Evolutionary conservation across 78 protist genomes (phyloP).

Genomic region (Dictyostelium intermedium): DNA sequence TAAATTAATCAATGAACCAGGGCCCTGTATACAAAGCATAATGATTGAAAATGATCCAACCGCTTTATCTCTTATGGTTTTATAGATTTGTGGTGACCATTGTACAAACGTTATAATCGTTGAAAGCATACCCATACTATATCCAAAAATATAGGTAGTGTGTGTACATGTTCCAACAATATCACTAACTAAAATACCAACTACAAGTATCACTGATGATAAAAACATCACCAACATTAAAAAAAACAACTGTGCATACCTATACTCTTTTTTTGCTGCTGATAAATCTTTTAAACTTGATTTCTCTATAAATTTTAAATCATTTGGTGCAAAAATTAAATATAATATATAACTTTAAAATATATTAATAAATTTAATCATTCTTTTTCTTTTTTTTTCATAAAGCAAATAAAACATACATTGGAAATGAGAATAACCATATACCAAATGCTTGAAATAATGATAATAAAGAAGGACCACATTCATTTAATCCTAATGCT

Average conservation of each 20-base stretch:
- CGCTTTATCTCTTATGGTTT: conserved; percentile 34
- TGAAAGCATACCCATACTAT: conserved; percentile 50
- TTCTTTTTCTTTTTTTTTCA: too few relatives aligned
- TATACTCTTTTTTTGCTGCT: conserved; percentile 41
- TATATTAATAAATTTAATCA: too few relatives aligned
- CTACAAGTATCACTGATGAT: neutral
- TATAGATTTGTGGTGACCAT: conserved; percentile 84
- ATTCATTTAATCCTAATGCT: neutral
- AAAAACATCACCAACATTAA: neutral
- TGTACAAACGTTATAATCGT: conserved; percentile 67
- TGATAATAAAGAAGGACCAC: conserved; percentile 65
- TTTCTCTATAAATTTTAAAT: conserved; percentile 15
- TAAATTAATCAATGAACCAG: conserved; percentile 56
- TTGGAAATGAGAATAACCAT: conserved; percentile 64
- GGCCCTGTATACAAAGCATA: conserved; percentile 74
- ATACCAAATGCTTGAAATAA: conserved; percentile 35
- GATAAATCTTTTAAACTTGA: neutral
- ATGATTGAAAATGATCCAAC: conserved; percentile 76
- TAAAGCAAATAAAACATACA: too few relatives aligned
- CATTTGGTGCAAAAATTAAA: conserved; percentile 36
- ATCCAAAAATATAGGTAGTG: conserved; percentile 49
- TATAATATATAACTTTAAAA: conserved; percentile 10
- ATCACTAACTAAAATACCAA: neutral
- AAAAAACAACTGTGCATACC: conserved; percentile 30
- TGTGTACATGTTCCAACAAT: conserved; percentile 43